Evolutionary conservation across 805 yeast species (phyloP).

Genomic region (Myxozyma neotropica): DNA sequence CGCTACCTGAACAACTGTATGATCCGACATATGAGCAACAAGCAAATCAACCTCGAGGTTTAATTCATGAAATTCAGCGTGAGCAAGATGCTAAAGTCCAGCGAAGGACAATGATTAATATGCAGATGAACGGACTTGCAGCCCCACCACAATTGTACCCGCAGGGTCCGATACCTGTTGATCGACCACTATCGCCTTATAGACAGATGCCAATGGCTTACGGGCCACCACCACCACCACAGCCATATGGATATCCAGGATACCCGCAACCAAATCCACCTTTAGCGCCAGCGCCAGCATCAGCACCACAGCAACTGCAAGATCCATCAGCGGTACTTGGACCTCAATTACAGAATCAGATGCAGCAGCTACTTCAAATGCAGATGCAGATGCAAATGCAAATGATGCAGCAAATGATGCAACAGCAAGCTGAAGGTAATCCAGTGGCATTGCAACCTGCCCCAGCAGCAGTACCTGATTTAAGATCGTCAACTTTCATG

Average conservation of each 20-base stretch:
- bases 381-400: slow-evolving; percentile 31
- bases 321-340: slow-evolving; percentile 3
- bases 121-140: slow-evolving; percentile 25
- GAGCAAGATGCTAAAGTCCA: slow-evolving; percentile 45
- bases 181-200: slow-evolving; percentile 1
- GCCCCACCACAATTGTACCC: neutral
- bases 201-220: neutral
- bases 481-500: neutral
- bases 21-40: neutral
- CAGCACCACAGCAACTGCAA: neutral
- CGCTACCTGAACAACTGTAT: slow-evolving; percentile 15
- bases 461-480: neutral
- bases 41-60: slow-evolving; percentile 40
- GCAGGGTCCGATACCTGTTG: neutral
- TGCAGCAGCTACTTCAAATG: slow-evolving; percentile 26
- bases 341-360: slow-evolving; percentile 27
- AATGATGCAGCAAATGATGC: slow-evolving; percentile 31
- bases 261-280: slow-evolving; percentile 5
- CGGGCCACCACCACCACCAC: slow-evolving; percentile 5
- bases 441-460: neutral
- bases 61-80: slow-evolving; percentile 46
- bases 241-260: neutral
- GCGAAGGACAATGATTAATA: slow-evolving; percentile 34
- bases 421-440: neutral
- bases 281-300: neutral